A percentile compares a stretch with the other conserved stretches of the same genome.
Evolutionary conservation across 495 filamentous ascomycete genomes (phyloP).

Genomic region (Pyrenopolyporus hunteri): DNA sequence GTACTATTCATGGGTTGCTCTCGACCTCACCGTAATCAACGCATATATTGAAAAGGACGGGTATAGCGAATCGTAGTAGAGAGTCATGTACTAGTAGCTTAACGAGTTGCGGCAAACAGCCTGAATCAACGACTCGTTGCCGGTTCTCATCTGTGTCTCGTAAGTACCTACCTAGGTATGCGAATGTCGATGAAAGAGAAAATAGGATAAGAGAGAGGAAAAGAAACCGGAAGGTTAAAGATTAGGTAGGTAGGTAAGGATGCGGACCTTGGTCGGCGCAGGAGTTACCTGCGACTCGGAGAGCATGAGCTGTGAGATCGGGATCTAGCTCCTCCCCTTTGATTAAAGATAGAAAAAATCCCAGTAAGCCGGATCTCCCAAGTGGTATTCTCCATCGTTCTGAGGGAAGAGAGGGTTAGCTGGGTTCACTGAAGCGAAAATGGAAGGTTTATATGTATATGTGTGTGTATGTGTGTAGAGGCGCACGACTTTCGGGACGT

Average conservation of each 20-base stretch:
- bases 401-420: conserved; percentile 34
- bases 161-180: too few species aligned
- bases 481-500: too few species aligned
- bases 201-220: too few species aligned
- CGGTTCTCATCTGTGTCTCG: conserved; percentile 69
- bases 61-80: conserved; percentile 62
- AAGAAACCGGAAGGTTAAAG: neutral
- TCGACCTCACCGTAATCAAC: conserved; percentile 69
- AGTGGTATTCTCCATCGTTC: conserved; percentile 67
- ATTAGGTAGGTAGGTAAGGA: neutral
- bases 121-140: conserved; percentile 64
- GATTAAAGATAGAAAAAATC: conserved; percentile 66
- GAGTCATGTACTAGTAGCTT: conserved; percentile 56
- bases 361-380: conserved; percentile 70
- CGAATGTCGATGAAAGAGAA: too few species aligned
- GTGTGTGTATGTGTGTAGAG: too few species aligned
- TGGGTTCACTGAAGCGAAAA: neutral
- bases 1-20: neutral
- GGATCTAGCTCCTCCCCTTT: conserved; percentile 44
- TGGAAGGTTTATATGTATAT: too few species aligned
- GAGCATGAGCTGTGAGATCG: conserved; percentile 55
- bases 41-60: conserved; percentile 75
- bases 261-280: conserved; percentile 76
- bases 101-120: conserved; percentile 63
- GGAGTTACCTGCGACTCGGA: conserved; percentile 78